Evolutionary conservation across 768 basidiomycete genomes (phyloP).

Genomic region (Chalciporus pseudorubinellus): DNA sequence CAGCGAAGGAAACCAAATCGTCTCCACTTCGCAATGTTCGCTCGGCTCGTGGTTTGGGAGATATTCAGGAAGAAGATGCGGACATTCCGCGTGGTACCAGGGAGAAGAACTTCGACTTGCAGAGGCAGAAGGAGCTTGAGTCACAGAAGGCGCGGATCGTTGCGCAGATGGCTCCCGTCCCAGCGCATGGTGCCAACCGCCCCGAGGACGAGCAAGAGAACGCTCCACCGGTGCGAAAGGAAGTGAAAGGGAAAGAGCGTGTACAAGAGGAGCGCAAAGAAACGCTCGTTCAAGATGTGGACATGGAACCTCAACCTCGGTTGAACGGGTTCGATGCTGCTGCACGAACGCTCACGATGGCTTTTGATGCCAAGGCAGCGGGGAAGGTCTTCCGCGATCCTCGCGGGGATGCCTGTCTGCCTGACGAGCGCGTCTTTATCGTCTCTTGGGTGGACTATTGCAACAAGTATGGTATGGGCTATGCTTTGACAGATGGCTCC

Average conservation of each 20-base stretch:
- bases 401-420: conserved; percentile 49
- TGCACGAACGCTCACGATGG: conserved; percentile 46
- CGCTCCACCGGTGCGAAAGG: conserved; percentile 30
- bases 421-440: conserved; percentile 82
- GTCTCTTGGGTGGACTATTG: conserved; percentile 99
- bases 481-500: conserved; percentile 91
- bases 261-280: conserved; percentile 24
- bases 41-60: conserved; percentile 41
- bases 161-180: conserved; percentile 79
- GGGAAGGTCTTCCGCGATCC: conserved; percentile 71
- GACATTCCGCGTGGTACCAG: conserved; percentile 39
- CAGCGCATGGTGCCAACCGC: conserved; percentile 26
- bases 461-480: conserved; percentile 99
- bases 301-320: conserved; percentile 28
- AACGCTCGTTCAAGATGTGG: conserved; percentile 12
- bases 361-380: conserved; percentile 65
- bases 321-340: conserved; percentile 68
- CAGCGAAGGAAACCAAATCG: conserved; percentile 46
- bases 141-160: conserved; percentile 92
- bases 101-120: conserved; percentile 41
- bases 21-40: conserved; percentile 51
- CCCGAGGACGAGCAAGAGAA: conserved; percentile 37
- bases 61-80: conserved; percentile 44
- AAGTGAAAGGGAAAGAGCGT: conserved; percentile 33
- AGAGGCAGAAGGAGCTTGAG: conserved; percentile 72